Conservation (phyloP, 805 yeast species). For the Yarrowia sp. region DNA sequence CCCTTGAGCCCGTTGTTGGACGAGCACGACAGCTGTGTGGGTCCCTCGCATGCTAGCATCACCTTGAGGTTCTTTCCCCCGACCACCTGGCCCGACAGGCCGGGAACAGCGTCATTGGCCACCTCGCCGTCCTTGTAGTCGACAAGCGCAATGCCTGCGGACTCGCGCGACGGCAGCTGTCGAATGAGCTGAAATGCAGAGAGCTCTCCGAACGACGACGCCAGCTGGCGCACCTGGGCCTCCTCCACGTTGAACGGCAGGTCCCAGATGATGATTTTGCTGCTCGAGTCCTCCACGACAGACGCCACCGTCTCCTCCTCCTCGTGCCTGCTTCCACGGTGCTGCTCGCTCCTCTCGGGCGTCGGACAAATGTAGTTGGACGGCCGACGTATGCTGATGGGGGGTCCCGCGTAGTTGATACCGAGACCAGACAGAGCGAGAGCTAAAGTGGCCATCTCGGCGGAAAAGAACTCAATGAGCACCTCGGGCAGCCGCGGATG, state of each 20-base stretch:
- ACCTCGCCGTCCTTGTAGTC: conserved; percentile 31
- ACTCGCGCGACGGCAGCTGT: conserved; percentile 18
- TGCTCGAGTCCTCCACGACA: conserved; percentile 28
- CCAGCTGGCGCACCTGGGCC: background rate
- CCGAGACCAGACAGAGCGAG: conserved; percentile 43
- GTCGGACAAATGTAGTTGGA: conserved; percentile 45
- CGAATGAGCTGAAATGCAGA: conserved; percentile 30
- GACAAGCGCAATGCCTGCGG: conserved; percentile 7
- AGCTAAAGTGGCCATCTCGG: conserved; percentile 55
- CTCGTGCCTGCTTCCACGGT: too few relatives aligned
- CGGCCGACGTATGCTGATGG: conserved; percentile 46
- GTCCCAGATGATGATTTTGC: conserved; percentile 21
- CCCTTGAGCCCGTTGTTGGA: conserved; percentile 37
- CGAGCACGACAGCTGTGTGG: conserved; percentile 30
- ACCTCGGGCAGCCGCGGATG: conserved; percentile 13
- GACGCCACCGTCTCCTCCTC: conserved; percentile 27
- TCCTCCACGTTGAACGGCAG: background rate
- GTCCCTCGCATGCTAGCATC: conserved; percentile 41
- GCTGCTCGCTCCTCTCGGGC: background rate
- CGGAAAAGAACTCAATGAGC: conserved; percentile 49
- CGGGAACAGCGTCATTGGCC: conserved; percentile 37
- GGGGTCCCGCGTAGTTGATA: conserved; percentile 32
- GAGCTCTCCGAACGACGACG: conserved; percentile 35
- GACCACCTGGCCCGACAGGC: conserved; percentile 41
- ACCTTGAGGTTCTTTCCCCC: conserved; percentile 42